Evolutionary conservation across 805 yeast genomes (phyloP).

Genomic region (Lipomyces japonicus): DNA sequence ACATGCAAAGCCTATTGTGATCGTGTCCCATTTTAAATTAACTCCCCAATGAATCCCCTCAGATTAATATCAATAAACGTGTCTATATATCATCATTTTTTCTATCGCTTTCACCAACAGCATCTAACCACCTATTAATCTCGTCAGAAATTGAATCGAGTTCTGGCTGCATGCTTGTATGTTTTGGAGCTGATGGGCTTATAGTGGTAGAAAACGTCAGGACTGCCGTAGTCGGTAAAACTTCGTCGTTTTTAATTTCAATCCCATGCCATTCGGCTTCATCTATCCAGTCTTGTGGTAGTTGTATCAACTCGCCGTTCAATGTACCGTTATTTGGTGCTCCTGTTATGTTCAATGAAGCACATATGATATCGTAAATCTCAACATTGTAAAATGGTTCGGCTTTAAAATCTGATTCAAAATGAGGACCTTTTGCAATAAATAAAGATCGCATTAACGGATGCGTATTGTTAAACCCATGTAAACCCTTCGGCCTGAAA

Average conservation of each 20-base stretch:
- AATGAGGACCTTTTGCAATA: slow-evolving; percentile 77
- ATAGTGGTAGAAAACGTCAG: too few species aligned
- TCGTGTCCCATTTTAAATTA: background rate
- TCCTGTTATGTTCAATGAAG: slow-evolving; percentile 52
- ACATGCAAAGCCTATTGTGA: background rate
- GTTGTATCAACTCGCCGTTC: slow-evolving; percentile 27
- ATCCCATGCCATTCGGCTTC: slow-evolving; percentile 1
- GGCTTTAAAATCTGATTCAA: slow-evolving; percentile 44
- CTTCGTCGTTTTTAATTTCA: background rate
- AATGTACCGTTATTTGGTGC: slow-evolving; percentile 56
- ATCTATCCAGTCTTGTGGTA: slow-evolving; percentile 34
- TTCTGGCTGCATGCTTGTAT: too few species aligned
- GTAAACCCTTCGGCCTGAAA: slow-evolving; percentile 70
- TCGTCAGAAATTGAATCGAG: slow-evolving; percentile 13
- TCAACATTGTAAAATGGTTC: slow-evolving; percentile 70
- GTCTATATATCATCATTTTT: background rate
- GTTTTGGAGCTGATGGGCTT: too few species aligned
- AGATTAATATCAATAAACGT: background rate
- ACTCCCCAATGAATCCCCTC: background rate
- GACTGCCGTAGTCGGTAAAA: background rate
- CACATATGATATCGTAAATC: slow-evolving; percentile 71
- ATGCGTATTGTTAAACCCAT: slow-evolving; percentile 77
- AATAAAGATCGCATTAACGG: slow-evolving; percentile 81
- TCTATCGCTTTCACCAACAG: slow-evolving; percentile 1
- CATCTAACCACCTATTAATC: slow-evolving; percentile 18